Conservation (phyloP, 1,284 basidiomycete species). For the Leccinum huronense region DNA sequence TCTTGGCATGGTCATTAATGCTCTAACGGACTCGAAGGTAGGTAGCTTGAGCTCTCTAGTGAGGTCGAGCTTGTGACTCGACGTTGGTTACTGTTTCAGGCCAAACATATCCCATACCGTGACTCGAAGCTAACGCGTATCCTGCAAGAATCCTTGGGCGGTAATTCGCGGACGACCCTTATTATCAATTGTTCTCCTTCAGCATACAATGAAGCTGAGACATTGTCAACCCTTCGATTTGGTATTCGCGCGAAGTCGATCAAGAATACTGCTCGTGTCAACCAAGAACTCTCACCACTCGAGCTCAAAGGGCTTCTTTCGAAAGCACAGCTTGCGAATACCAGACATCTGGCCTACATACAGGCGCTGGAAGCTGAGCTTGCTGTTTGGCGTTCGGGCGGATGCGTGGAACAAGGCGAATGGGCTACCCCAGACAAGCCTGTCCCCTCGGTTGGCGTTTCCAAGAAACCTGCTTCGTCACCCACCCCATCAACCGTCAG, state of each 20-base stretch:
- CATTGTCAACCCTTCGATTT: slow-evolving; percentile 95
- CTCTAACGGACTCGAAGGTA: slow-evolving; percentile 94
- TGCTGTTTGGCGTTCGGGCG: slow-evolving; percentile 87
- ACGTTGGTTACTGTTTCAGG: slow-evolving; percentile 47
- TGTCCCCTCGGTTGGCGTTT: slow-evolving; percentile 38
- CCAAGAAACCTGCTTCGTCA: slow-evolving; percentile 64
- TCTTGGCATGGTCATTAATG: slow-evolving; percentile 99
- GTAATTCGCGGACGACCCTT: slow-evolving; percentile 97
- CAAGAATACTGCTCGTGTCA: slow-evolving; percentile 99
- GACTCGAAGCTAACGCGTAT: slow-evolving; percentile 99
- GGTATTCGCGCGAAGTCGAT: slow-evolving; percentile 99
- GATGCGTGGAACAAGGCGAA: slow-evolving; percentile 79
- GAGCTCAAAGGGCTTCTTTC: slow-evolving; percentile 93
- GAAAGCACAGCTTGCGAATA: slow-evolving; percentile 87
- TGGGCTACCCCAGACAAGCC: slow-evolving; percentile 78
- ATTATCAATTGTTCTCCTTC: slow-evolving; percentile 99
- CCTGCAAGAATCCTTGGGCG: slow-evolving; percentile 98
- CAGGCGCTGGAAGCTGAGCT: slow-evolving; percentile 90
- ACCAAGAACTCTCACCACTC: slow-evolving; percentile 94
- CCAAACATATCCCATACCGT: slow-evolving; percentile 97
- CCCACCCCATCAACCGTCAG: slow-evolving; percentile 61
- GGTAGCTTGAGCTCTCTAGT: slow-evolving; percentile 22
- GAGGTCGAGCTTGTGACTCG: slow-evolving; percentile 9
- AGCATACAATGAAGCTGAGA: slow-evolving; percentile 95
- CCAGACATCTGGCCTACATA: slow-evolving; percentile 85